Evolutionary conservation across 2,329 filamentous ascomycete genomes (phyloP).

Genomic region (Verticillium nubilum): DNA sequence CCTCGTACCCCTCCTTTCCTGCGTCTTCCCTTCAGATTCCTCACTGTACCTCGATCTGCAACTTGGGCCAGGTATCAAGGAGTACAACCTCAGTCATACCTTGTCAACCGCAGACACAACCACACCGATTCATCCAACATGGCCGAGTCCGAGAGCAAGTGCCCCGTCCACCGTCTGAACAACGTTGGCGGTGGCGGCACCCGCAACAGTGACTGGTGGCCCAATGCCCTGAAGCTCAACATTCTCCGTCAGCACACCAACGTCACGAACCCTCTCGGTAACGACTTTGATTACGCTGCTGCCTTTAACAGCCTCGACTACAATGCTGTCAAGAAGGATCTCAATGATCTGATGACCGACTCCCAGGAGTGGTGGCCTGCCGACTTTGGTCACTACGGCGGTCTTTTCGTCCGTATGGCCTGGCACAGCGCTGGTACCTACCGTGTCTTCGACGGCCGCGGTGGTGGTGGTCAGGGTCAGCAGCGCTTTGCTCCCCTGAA

Average conservation of each 20-base stretch:
- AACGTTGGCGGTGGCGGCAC: constrained; percentile 59
- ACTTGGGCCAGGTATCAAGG: background rate
- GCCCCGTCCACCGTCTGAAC: background rate
- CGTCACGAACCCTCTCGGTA: constrained; percentile 56
- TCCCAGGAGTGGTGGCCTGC: constrained; percentile 80
- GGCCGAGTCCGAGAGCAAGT: background rate
- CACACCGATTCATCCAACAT: background rate
- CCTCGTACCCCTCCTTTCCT: background rate
- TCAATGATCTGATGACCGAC: constrained; percentile 67
- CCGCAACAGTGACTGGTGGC: constrained; percentile 70
- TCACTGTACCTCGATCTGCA: background rate
- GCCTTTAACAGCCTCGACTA: constrained; percentile 72
- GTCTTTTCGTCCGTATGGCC: constrained; percentile 74
- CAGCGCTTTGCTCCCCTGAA: constrained; percentile 78
- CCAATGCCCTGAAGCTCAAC: constrained; percentile 59
- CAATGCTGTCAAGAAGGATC: constrained; percentile 66
- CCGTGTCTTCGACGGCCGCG: constrained; percentile 68
- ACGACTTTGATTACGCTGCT: constrained; percentile 65
- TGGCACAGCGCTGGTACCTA: constrained; percentile 80
- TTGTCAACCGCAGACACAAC: background rate
- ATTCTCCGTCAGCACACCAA: constrained; percentile 67
- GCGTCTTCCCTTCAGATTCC: background rate
- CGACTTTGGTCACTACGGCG: constrained; percentile 76
- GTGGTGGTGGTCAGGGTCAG: constrained; percentile 66
- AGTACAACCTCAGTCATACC: background rate